Evolutionary conservation across 306 rosid genomes (phyloP).

Genomic region (Datisca glomerata): DNA sequence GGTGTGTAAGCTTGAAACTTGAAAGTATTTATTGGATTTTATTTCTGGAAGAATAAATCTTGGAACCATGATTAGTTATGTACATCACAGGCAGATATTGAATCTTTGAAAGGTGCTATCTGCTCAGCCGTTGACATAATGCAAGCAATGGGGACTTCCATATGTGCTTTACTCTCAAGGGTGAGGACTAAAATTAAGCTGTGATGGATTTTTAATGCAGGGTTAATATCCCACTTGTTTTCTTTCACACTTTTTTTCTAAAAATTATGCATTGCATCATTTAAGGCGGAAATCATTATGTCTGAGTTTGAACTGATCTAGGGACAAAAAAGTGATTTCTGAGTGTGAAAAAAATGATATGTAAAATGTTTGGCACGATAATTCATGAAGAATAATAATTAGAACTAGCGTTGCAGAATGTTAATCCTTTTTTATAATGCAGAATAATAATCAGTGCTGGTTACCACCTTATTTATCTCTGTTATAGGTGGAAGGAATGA

Average conservation of each 20-base stretch:
- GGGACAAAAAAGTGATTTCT: too few species aligned
- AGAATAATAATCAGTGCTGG: too few species aligned
- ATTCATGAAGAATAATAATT: too few species aligned
- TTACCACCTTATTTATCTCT: conserved; percentile 7
- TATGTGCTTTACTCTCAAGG: conserved; percentile 62
- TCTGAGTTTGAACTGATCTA: too few species aligned
- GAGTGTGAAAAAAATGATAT: too few species aligned
- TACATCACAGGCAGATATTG: conserved; percentile 65
- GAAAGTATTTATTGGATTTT: conserved; percentile 12
- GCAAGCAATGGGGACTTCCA: conserved; percentile 81
- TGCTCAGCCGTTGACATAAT: conserved; percentile 83
- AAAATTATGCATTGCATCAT: too few species aligned
- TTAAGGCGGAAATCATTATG: too few species aligned
- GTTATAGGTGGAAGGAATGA: conserved; percentile 61
- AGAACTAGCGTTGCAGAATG: too few species aligned
- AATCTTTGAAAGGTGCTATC: conserved; percentile 70
- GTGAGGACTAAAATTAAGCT: conserved; percentile 24
- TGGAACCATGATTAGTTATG: conserved; percentile 9
- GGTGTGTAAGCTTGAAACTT: conserved; percentile 32
- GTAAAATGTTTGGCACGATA: too few species aligned
- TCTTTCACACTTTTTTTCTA: neutral
- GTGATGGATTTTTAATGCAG: too few species aligned
- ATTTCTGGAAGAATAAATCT: conserved; percentile 10
- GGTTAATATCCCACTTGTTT: too few species aligned
- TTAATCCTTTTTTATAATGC: too few species aligned